Evolutionary conservation across 106 monocot genomes (phyloP), one percentile per base, ranked within the genome.

Genomic region (Cymbidium sinense): DNA sequence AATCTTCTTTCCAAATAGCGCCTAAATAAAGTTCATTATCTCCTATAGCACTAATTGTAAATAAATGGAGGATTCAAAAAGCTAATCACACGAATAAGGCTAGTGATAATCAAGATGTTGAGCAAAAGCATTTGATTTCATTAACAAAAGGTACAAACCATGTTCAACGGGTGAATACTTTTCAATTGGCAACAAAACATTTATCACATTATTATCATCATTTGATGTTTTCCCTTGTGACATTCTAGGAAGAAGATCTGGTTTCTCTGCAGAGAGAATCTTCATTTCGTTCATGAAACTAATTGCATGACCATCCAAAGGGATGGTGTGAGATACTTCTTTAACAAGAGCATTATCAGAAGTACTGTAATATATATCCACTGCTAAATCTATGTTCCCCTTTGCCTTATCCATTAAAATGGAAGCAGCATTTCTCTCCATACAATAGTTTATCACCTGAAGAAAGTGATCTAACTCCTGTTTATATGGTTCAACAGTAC

Each of bases 381-480:
- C 79, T 82, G 96, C 96, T 79, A 78, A 75, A 87, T 83, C 84
- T 55, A 94, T 78, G 74, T 94, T 83, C 21, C 69, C 96, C 93
- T 64, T 81, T 83, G 61, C 89, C 81, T 92, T 88, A 78, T 92
- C 83, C 70, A 98, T 64, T 75, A 98, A 82, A 74, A 79, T 83
- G 90, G 87, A 78, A 15, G 96, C 96, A 82, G 67, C 64, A 35
- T 85, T 82, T 91, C 84, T 86, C 29, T 83, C 50, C 50, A 93
- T 78, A 20, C 78, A 77, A 83, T 87, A 80, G 85, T 90, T 76
- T 43, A 92, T 87, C 77, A 98, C 92, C 73, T 86, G 82, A 70
- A 96, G 91, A 83, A 98, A 90, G 58, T 87, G 86, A 77, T 90
- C 91, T n/a, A n/a, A n/a, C n/a, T n/a, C n/a, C n/a, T n/a, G n/a